Conservation (phyloP, 345 rosid genomes). For the Gossypium stocksii region DNA sequence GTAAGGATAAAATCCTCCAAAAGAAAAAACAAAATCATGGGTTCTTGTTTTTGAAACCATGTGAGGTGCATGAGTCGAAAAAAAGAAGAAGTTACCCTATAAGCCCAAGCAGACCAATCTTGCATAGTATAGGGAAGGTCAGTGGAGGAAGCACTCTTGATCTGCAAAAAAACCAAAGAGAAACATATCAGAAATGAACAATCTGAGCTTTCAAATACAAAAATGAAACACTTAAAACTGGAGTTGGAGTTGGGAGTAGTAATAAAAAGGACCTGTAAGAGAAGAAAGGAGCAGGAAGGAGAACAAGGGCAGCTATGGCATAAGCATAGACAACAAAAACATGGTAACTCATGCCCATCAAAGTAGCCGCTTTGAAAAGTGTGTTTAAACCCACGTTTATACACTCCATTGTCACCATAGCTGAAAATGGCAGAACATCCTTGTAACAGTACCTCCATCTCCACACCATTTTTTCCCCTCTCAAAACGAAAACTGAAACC, state of each 20-base stretch:
- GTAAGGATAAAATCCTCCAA: background rate
- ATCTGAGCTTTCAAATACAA: background rate
- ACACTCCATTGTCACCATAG: constrained; percentile 70
- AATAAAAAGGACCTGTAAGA: constrained; percentile 46
- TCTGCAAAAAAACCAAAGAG: constrained; percentile 38
- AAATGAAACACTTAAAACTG: too few species aligned
- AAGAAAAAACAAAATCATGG: background rate
- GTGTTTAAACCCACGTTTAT: constrained; percentile 67
- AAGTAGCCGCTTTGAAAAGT: constrained; percentile 80
- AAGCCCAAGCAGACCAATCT: constrained; percentile 70
- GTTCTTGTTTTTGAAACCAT: background rate
- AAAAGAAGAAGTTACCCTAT: constrained; percentile 57
- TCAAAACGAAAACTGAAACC: constrained; percentile 15
- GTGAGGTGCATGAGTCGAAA: background rate
- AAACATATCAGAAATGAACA: constrained; percentile 1
- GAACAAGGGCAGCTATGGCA: constrained; percentile 77
- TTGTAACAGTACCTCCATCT: constrained; percentile 36
- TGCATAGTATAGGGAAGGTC: constrained; percentile 51
- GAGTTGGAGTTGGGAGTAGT: too few species aligned
- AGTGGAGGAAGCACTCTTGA: constrained; percentile 73
- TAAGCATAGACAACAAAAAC: constrained; percentile 74
- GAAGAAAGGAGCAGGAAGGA: constrained; percentile 76
- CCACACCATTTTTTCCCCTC: constrained; percentile 32
- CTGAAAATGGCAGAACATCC: constrained; percentile 61
- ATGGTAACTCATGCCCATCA: constrained; percentile 71